Evolutionary conservation across 2,329 filamentous ascomycete species (phyloP), one percentile per base, ranked within the genome.

Genomic region (Colletotrichum sp.): DNA sequence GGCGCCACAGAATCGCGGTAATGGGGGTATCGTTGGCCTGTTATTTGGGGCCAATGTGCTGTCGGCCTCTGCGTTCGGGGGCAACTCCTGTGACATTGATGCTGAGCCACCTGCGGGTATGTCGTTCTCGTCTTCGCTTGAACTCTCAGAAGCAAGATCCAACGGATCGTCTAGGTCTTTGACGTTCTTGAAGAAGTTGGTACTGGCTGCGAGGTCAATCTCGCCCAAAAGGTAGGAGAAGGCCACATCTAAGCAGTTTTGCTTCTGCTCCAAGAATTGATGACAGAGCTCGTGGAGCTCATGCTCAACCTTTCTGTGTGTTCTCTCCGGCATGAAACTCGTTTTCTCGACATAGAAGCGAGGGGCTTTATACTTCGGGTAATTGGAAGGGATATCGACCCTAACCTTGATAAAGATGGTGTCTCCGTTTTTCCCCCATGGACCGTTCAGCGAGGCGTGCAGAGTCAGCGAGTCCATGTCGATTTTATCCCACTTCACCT

Each of bases 101-200:
- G 88, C 89, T 10, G 89, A 90, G 21, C 87, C 89, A 5, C 89
- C 88, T 3, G 87, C 81, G 1, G 87, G 87, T 13, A 90, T 89
- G 28, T 89, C 87, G 61, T 87, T 87, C 26, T 96, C 95, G 78
- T 96, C 94, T 77, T 95, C 94, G 79, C 94, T 97, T 4, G 95
- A 98, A 78, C 95, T 96, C 78, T 97, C 95, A 73, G 94, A 94
- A 34, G 87, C 89, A 43, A 92, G 83, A 74, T 89, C 90, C 7
- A 90, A 80, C 62, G 89, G 87, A 79, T 91, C 89, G 69, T 91
- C 91, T 9, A 92, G 83, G 77, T 94, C 92, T 77, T 92, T 89
- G 13, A 93, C 90, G 76, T 91, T 91, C 77, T 91, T 91, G 80
- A 93, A 92, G 76, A 91, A 89, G 1, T 88, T 89, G 8, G 90